A percentile compares a stretch with the other conserved stretches of the same genome.
Conservation (phyloP, 2,329 filamentous ascomycete species). For the Penicillium expansum region DNA sequence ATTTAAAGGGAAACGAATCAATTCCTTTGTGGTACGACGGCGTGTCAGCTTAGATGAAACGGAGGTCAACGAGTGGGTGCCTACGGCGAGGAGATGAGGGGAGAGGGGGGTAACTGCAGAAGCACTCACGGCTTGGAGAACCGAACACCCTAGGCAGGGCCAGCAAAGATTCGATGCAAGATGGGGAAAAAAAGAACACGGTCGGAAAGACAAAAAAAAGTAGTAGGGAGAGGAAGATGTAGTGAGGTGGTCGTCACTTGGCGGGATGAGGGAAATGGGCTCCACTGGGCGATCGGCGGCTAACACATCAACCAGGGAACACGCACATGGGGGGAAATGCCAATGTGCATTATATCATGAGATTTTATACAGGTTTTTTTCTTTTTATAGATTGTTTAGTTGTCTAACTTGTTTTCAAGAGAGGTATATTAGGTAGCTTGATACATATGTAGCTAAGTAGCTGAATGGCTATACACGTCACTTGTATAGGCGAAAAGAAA, state of each 20-base stretch:
- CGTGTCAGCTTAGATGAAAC: conserved; percentile 32
- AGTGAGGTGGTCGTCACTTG: conserved; percentile 31
- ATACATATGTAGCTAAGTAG: neutral
- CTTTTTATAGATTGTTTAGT: neutral
- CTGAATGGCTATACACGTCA: neutral
- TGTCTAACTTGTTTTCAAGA: neutral
- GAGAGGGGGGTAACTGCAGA: conserved; percentile 15
- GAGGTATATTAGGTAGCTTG: neutral
- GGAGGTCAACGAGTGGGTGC: conserved; percentile 27
- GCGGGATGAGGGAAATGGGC: conserved; percentile 31
- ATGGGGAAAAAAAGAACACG: conserved; percentile 1
- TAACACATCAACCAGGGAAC: conserved; percentile 31
- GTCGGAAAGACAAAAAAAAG: conserved; percentile 4
- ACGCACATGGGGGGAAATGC: conserved; percentile 6
- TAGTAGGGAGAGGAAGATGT: conserved; percentile 10
- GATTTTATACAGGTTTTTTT: neutral
- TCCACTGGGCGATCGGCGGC: conserved; percentile 37
- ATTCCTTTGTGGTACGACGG: conserved; percentile 22
- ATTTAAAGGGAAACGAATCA: conserved; percentile 15
- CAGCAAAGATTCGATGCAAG: conserved; percentile 9
- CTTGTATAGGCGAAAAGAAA: neutral
- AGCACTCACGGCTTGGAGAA: conserved; percentile 13
- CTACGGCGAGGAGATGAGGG: conserved; percentile 24
- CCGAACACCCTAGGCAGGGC: conserved; percentile 9
- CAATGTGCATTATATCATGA: neutral